phyloP scores from a whole-genome alignment of 306 rosid genomes.

The Nissolia schottii region DNA sequence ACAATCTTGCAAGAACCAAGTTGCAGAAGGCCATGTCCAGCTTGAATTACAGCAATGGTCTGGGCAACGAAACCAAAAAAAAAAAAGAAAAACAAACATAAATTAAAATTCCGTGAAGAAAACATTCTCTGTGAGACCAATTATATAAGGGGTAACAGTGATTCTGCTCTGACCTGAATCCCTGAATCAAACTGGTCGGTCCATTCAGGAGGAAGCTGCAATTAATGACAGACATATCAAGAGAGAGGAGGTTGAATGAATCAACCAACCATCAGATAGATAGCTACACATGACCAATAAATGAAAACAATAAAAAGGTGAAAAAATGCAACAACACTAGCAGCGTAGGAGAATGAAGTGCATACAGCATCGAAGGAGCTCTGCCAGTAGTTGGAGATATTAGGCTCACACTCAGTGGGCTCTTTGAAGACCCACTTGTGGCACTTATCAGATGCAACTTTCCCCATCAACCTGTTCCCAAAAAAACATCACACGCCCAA shows the following conservation, averaged over 20 bases:
- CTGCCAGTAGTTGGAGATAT: conserved; percentile 98
- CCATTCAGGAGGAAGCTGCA: conserved; percentile 99
- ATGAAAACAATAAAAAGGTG: background rate
- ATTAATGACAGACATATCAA: conserved; percentile 44
- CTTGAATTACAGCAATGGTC: conserved; percentile 99
- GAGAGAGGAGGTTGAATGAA: conserved; percentile 25
- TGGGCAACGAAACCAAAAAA: conserved; percentile 40
- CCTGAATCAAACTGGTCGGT: conserved; percentile 98
- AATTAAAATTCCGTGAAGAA: background rate
- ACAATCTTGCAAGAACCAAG: conserved; percentile 99
- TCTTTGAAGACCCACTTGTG: conserved; percentile 99
- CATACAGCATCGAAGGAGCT: conserved; percentile 99
- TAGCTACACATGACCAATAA: conserved; percentile 19
- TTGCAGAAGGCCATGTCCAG: conserved; percentile 99
- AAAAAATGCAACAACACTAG: too few species aligned
- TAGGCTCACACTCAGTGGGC: conserved; percentile 94
- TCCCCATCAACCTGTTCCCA: conserved; percentile 89
- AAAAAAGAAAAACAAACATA: conserved; percentile 1
- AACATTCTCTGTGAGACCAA: background rate
- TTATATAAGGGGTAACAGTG: conserved; percentile 15
- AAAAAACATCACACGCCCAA: conserved; percentile 20
- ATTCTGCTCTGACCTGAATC: conserved; percentile 72
- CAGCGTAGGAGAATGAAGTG: too few species aligned
- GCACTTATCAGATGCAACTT: conserved; percentile 99
- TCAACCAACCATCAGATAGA: conserved; percentile 40